These are phyloP conservation scores for Oropetium thomaeum DNA, from an alignment of 176 grass and related monocot genomes.

Conservation along the genomic window DNA sequence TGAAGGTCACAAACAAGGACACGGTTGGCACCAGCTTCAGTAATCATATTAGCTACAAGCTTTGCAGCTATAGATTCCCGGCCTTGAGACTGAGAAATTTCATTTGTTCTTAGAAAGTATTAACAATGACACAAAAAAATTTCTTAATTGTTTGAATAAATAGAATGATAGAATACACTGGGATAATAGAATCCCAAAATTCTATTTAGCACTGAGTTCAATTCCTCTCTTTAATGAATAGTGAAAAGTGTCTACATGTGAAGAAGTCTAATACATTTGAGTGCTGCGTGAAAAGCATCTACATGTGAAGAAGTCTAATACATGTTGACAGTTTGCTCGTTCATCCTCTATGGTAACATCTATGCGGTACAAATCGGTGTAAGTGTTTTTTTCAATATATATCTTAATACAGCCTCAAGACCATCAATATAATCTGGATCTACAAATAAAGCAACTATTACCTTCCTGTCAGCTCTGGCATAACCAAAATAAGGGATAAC, in stretches of 20 bases:
- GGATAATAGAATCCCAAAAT: neutral
- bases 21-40: constrained; percentile 96
- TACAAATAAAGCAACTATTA: constrained; percentile 22
- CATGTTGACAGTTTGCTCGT: constrained; percentile 1
- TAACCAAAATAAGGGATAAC: constrained; percentile 99
- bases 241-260: neutral
- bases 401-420: neutral
- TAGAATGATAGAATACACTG: neutral
- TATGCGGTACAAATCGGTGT: neutral
- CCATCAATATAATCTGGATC: neutral
- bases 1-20: constrained; percentile 97
- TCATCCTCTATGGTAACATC: neutral
- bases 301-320: neutral
- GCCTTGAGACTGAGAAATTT: constrained; percentile 76
- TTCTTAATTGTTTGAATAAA: neutral
- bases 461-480: constrained; percentile 96
- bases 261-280: neutral
- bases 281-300: neutral
- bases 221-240: constrained; percentile 4
- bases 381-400: neutral
- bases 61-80: constrained; percentile 99
- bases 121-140: neutral
- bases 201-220: neutral
- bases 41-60: constrained; percentile 99
- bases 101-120: neutral